Evolutionary conservation across 129 eudicot species (phyloP).

Genomic region (Escallonia herrerae): DNA sequence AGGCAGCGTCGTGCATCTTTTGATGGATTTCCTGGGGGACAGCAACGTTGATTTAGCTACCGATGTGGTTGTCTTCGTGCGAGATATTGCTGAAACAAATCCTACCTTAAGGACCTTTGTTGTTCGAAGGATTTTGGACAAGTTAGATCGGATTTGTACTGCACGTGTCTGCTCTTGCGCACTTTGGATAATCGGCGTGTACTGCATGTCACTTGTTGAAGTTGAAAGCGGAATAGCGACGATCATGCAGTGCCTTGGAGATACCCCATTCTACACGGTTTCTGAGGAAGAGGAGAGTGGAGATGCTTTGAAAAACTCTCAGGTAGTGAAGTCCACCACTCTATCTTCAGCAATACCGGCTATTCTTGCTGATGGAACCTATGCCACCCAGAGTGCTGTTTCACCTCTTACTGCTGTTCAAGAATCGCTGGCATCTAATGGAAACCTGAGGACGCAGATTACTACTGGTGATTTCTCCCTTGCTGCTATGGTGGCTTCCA

Average conservation of each 20-base stretch:
- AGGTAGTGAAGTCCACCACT: neutral
- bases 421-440: neutral
- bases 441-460: neutral
- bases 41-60: neutral
- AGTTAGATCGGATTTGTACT: neutral
- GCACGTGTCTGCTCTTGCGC: neutral
- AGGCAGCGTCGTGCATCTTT: neutral
- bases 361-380: neutral
- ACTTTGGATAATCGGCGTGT: neutral
- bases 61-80: neutral
- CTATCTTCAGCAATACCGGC: neutral
- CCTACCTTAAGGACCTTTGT: neutral
- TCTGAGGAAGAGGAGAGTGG: neutral
- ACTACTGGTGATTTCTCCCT: neutral
- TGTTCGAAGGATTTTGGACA: neutral
- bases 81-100: neutral
- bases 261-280: neutral
- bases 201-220: neutral
- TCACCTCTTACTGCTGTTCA: neutral
- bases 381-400: neutral
- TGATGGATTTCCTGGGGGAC: conserved; percentile 1
- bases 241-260: neutral
- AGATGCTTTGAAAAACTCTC: neutral
- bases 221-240: neutral
- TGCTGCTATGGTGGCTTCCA: neutral